Conservation (phyloP, 192 early-diverging fungal genomes). For the Helicostylum pulchrum region DNA sequence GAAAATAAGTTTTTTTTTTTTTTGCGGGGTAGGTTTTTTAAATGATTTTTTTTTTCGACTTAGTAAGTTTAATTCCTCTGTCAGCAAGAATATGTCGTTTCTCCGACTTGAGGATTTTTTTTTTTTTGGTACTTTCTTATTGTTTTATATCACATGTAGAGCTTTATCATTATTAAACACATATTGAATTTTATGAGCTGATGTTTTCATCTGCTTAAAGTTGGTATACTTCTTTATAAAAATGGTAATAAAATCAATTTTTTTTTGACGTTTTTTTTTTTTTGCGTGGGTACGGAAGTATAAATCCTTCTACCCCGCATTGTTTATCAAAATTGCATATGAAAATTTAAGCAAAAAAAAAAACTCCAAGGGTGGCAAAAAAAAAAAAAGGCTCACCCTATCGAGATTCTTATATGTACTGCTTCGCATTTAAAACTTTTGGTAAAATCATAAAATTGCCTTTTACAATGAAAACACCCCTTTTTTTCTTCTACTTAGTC, state of each 20-base stretch:
- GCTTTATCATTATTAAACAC: not conserved
- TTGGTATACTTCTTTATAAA: not conserved
- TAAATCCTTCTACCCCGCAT: not conserved
- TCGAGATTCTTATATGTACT: too few species aligned
- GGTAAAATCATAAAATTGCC: too few species aligned
- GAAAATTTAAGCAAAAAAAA: too few species aligned
- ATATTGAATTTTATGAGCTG: not conserved
- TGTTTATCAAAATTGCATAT: not conserved
- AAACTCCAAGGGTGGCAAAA: too few species aligned
- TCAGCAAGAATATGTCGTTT: constrained; percentile 4
- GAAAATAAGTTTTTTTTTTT: not conserved
- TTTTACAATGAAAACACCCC: too few species aligned
- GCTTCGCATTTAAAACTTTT: too few species aligned
- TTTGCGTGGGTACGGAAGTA: not conserved
- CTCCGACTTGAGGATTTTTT: not conserved
- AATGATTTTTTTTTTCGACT: not conserved
- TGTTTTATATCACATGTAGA: too few species aligned
- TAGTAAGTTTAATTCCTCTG: not conserved
- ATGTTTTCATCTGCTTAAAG: not conserved
- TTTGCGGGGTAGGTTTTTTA: not conserved
- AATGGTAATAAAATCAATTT: not conserved
- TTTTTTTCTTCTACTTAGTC: too few species aligned
- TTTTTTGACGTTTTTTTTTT: not conserved
- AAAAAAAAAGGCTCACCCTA: too few species aligned
- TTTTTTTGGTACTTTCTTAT: not conserved